Evolutionary conservation across 2,329 filamentous ascomycete species (phyloP).

Genomic region (Colletotrichum camelliae): DNA sequence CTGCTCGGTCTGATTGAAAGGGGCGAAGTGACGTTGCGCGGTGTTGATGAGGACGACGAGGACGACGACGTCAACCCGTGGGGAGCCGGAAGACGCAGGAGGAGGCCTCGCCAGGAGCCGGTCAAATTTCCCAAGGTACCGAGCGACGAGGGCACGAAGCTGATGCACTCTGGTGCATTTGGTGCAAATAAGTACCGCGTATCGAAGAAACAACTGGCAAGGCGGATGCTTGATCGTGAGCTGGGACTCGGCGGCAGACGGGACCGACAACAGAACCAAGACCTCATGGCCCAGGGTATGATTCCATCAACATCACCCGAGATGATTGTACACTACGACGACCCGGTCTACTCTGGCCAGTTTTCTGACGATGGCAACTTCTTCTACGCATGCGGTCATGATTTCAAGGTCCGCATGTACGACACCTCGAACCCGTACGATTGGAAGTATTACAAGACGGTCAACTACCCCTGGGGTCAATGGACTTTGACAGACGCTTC

Average conservation of each 20-base stretch:
- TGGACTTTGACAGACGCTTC: constrained; percentile 98
- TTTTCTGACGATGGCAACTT: constrained; percentile 98
- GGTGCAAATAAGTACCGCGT: constrained; percentile 68
- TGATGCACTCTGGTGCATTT: constrained; percentile 86
- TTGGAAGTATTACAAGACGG: constrained; percentile 96
- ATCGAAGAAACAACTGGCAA: constrained; percentile 63
- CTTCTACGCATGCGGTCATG: constrained; percentile 90
- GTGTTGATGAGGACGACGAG: constrained; percentile 41
- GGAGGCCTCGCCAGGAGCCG: constrained; percentile 44
- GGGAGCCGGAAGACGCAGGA: constrained; percentile 51
- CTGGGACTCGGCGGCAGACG: constrained; percentile 71
- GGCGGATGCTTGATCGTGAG: constrained; percentile 81
- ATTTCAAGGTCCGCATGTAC: constrained; percentile 96
- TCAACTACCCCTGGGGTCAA: constrained; percentile 81
- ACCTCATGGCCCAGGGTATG: constrained; percentile 65
- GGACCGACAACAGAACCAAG: constrained; percentile 64
- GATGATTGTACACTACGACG: constrained; percentile 85
- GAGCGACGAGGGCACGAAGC: constrained; percentile 73
- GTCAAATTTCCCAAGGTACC: constrained; percentile 82
- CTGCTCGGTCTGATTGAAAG: constrained; percentile 45
- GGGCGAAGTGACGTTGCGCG: constrained; percentile 37
- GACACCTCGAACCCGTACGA: constrained; percentile 94
- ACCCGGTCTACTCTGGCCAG: constrained; percentile 91
- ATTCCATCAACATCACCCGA: constrained; percentile 81
- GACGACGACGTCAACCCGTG: constrained; percentile 44